These are phyloP conservation scores for Bruguiera gymnorhiza DNA, from an alignment of 345 rosid species.

Conservation along the genomic window DNA sequence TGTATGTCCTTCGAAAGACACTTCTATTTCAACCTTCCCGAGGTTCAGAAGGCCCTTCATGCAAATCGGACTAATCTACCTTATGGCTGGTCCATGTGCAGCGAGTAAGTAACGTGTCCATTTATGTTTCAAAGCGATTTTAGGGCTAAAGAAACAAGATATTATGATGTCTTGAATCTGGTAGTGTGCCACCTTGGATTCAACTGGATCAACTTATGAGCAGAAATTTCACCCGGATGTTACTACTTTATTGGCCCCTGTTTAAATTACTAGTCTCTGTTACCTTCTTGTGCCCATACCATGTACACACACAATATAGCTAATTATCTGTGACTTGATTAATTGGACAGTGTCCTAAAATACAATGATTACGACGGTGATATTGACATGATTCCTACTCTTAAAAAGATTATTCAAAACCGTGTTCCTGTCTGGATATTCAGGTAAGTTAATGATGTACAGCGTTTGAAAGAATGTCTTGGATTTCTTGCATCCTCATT, in stretches of 20 bases:
- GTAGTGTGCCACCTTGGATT: no score
- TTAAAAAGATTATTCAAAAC: constrained; percentile 59
- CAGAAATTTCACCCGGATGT: no score
- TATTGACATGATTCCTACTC: constrained; percentile 69
- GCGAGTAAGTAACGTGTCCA: constrained; percentile 37
- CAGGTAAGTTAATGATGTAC: constrained; percentile 36
- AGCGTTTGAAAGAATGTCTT: not conserved
- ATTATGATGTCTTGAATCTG: no score
- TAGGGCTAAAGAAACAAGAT: no score
- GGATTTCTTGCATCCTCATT: not conserved
- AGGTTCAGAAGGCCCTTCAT: constrained; percentile 90
- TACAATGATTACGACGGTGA: constrained; percentile 55
- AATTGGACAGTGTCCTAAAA: constrained; percentile 43
- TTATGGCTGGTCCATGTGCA: constrained; percentile 81
- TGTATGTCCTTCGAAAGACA: constrained; percentile 65
- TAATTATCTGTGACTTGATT: constrained; percentile 15
- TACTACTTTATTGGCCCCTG: not conserved
- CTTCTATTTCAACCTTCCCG: constrained; percentile 76
- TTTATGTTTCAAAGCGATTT: not conserved
- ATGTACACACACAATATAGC: not conserved
- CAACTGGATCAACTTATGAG: no score
- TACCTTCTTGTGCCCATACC: not conserved
- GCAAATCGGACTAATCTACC: constrained; percentile 69
- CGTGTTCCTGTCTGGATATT: constrained; percentile 75
- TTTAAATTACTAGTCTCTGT: not conserved